A percentile compares a stretch with the other conserved stretches of the same genome.
Evolutionary conservation across 2,329 filamentous ascomycete genomes (phyloP).

Genomic region (Leptographium galeiforme): DNA sequence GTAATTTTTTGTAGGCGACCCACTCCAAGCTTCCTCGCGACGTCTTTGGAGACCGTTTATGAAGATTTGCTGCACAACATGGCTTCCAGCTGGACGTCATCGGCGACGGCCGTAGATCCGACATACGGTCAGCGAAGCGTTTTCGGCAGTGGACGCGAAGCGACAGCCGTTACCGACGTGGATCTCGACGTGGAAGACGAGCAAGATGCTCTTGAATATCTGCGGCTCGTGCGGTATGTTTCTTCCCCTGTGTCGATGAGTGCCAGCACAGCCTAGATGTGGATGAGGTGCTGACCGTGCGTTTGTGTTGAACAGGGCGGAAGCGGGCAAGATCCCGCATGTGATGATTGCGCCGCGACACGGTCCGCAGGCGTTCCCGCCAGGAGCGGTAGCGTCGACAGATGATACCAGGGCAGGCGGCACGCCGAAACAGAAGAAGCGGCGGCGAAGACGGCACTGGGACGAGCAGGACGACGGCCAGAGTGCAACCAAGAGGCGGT

Average conservation of each 20-base stretch:
- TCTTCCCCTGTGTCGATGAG: not conserved
- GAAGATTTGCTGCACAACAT: not conserved
- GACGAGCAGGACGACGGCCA: constrained; percentile 10
- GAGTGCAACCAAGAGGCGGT: constrained; percentile 3
- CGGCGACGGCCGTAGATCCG: constrained; percentile 36
- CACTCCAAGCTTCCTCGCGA: not conserved
- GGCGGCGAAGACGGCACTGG: constrained; percentile 9
- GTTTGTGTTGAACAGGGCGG: constrained; percentile 37
- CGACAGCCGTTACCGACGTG: constrained; percentile 31
- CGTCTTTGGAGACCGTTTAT: no score
- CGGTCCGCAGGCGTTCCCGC: constrained; percentile 28
- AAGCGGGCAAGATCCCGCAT: constrained; percentile 62
- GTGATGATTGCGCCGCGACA: constrained; percentile 51
- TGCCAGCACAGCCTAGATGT: not conserved
- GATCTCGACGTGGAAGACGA: constrained; percentile 56
- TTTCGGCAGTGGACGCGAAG: constrained; percentile 48
- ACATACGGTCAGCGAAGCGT: constrained; percentile 60
- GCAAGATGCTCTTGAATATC: constrained; percentile 54
- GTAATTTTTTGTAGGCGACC: no score
- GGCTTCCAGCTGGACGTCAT: not conserved
- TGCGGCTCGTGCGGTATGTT: constrained; percentile 56
- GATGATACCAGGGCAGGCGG: constrained; percentile 10
- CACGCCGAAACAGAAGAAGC: constrained; percentile 23
- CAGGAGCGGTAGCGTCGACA: not conserved
- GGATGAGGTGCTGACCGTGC: not conserved